These are phyloP conservation scores for Phytopythium chamaehyphon DNA, from an alignment of 352 stramenopile species.

Conservation along the genomic window DNA sequence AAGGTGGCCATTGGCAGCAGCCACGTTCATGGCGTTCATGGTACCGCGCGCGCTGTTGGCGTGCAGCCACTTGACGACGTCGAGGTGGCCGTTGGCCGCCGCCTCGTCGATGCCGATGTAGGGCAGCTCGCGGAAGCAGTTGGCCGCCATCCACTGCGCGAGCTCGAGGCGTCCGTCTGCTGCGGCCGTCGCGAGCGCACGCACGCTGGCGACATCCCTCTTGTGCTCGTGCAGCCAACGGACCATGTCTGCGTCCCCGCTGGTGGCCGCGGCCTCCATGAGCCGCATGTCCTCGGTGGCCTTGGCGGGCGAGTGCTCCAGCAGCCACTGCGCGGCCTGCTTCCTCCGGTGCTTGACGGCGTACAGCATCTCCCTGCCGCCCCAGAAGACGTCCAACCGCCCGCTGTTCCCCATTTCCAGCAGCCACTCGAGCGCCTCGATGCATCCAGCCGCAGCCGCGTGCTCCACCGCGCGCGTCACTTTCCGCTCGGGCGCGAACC, in stretches of 20 bases:
- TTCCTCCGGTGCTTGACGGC: constrained; percentile 1
- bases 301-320: constrained; percentile 8
- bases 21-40: constrained; percentile 5
- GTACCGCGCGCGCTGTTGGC: constrained; percentile 8
- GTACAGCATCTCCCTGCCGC: neutral
- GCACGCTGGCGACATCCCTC: constrained; percentile 1
- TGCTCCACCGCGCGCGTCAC: neutral
- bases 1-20: constrained; percentile 3
- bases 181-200: constrained; percentile 16
- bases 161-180: constrained; percentile 18
- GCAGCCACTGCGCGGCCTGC: constrained; percentile 11
- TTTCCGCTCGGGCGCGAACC: constrained; percentile 1
- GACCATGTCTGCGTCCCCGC: constrained; percentile 17
- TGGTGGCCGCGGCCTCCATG: constrained; percentile 15
- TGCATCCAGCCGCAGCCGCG: neutral
- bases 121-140: constrained; percentile 21
- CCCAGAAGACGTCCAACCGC: neutral
- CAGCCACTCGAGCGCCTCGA: constrained; percentile 4
- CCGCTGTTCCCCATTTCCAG: neutral
- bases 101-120: constrained; percentile 18
- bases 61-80: constrained; percentile 14
- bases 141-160: constrained; percentile 18
- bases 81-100: constrained; percentile 16
- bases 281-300: constrained; percentile 27
- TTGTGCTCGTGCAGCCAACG: constrained; percentile 25